Evolutionary conservation across 106 monocot genomes (phyloP).

Genomic region (Agapanthus africanus): DNA sequence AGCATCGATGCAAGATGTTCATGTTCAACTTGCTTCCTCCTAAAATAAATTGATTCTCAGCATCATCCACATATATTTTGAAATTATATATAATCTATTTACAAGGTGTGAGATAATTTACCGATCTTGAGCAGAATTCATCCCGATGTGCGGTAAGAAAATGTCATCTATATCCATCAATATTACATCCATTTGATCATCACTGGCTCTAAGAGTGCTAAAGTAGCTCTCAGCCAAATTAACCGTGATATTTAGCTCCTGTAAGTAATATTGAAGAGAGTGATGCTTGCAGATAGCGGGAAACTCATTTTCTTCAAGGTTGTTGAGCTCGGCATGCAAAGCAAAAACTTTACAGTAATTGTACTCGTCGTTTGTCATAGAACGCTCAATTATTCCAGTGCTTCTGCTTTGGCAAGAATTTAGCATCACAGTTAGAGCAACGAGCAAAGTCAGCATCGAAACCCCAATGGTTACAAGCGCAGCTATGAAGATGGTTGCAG

Average conservation of each 20-base stretch:
- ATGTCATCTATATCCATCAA: constrained; percentile 35
- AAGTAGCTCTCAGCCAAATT: constrained; percentile 32
- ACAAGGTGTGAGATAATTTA: not conserved
- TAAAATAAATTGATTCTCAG: constrained; percentile 10
- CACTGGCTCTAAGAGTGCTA: constrained; percentile 13
- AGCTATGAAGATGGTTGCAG: constrained; percentile 32
- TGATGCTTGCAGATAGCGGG: constrained; percentile 18
- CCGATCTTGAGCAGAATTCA: constrained; percentile 11
- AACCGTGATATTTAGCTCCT: constrained; percentile 23
- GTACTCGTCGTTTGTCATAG: constrained; percentile 7
- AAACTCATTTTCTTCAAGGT: constrained; percentile 18
- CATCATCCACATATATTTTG: not conserved
- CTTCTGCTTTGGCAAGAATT: constrained; percentile 25
- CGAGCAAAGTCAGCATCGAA: constrained; percentile 22
- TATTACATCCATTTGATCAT: constrained; percentile 26
- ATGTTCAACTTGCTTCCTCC: constrained; percentile 22
- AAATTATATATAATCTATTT: not conserved
- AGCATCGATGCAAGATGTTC: constrained; percentile 8
- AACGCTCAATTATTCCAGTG: constrained; percentile 17
- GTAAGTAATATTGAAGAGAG: constrained; percentile 7
- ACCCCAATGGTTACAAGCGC: constrained; percentile 29
- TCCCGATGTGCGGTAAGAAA: too few species aligned
- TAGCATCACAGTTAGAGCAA: constrained; percentile 37
- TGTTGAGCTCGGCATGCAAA: constrained; percentile 34
- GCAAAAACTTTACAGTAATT: constrained; percentile 28